A percentile compares a stretch with the other conserved stretches of the same genome.
phyloP scores from a whole-genome alignment of 805 yeast genomes.

The Sungouiella thailandica region DNA sequence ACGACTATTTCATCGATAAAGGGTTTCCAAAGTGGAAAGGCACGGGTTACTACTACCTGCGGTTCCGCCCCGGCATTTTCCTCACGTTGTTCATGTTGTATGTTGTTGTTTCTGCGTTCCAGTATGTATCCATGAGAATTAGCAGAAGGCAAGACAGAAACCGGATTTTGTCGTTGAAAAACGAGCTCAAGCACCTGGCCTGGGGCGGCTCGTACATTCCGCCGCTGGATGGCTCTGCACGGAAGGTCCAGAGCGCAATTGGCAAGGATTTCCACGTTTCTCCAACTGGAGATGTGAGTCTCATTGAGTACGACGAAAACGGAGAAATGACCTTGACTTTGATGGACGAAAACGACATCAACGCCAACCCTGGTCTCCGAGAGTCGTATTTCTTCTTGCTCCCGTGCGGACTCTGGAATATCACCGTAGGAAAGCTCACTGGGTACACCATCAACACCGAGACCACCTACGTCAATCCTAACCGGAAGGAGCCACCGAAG shows the following conservation, averaged over 20 bases:
- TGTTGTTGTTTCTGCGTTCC: conserved; percentile 50
- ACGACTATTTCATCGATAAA: conserved; percentile 74
- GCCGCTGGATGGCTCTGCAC: conserved; percentile 46
- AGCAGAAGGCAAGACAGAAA: conserved; percentile 53
- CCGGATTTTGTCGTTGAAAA: conserved; percentile 48
- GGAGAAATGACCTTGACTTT: conserved; percentile 24
- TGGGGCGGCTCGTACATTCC: conserved; percentile 50
- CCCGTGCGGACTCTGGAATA: conserved; percentile 43
- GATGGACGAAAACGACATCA: conserved; percentile 45
- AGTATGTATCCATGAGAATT: conserved; percentile 51
- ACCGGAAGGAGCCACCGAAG: conserved; percentile 7
- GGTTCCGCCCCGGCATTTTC: conserved; percentile 63
- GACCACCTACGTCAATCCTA: conserved; percentile 11
- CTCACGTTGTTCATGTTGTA: conserved; percentile 49
- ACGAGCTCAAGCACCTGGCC: conserved; percentile 48
- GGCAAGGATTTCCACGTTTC: conserved; percentile 53
- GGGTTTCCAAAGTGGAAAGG: conserved; percentile 87
- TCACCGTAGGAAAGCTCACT: conserved; percentile 33
- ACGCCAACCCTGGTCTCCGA: conserved; percentile 40
- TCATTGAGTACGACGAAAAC: conserved; percentile 41
- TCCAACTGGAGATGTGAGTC: conserved; percentile 49
- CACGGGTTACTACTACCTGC: conserved; percentile 56
- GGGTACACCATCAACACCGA: conserved; percentile 15
- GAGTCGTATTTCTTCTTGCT: conserved; percentile 44
- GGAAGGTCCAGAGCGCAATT: conserved; percentile 39